These are phyloP conservation scores for Eremothecium gossypii DNA, from an alignment of 1,139 yeast species.

Conservation along the genomic window DNA sequence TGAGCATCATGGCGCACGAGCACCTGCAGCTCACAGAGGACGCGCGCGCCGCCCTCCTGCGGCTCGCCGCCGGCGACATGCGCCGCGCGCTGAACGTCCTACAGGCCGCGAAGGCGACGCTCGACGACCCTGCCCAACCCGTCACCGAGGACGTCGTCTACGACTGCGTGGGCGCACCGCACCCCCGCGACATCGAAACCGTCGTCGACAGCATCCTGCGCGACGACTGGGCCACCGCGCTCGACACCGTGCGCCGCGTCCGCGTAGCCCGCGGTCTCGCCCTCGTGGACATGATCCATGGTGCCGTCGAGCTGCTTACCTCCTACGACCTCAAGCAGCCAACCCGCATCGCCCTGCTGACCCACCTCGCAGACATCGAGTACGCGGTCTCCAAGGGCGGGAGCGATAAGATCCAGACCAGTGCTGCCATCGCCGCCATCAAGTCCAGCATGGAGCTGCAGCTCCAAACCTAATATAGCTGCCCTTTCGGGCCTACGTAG, in stretches of 20 bases:
- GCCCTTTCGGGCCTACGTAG: neutral
- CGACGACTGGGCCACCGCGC: conserved; percentile 83
- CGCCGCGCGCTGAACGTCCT: conserved; percentile 86
- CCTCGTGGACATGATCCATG: conserved; percentile 70
- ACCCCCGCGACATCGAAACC: conserved; percentile 72
- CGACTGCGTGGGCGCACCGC: conserved; percentile 94
- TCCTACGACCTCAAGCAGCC: conserved; percentile 52
- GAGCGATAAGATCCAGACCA: conserved; percentile 77
- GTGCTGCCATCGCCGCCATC: conserved; percentile 84
- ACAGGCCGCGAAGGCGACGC: conserved; percentile 86
- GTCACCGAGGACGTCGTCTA: conserved; percentile 70
- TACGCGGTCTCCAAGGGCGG: conserved; percentile 91
- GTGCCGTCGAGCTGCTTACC: conserved; percentile 62
- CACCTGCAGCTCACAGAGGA: conserved; percentile 45
- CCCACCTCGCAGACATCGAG: conserved; percentile 77
- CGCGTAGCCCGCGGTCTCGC: conserved; percentile 79
- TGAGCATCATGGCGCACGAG: conserved; percentile 62
- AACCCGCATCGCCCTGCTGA: conserved; percentile 54
- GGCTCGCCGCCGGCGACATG: conserved; percentile 87
- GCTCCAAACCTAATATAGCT: conserved; percentile 2
- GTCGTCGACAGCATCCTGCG: conserved; percentile 68
- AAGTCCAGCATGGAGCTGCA: conserved; percentile 40
- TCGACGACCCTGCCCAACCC: conserved; percentile 37
- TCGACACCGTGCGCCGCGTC: conserved; percentile 51
- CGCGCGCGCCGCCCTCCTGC: conserved; percentile 60